Evolutionary conservation across 345 rosid species (phyloP).

Genomic region (Crucihimalaya himalaica): DNA sequence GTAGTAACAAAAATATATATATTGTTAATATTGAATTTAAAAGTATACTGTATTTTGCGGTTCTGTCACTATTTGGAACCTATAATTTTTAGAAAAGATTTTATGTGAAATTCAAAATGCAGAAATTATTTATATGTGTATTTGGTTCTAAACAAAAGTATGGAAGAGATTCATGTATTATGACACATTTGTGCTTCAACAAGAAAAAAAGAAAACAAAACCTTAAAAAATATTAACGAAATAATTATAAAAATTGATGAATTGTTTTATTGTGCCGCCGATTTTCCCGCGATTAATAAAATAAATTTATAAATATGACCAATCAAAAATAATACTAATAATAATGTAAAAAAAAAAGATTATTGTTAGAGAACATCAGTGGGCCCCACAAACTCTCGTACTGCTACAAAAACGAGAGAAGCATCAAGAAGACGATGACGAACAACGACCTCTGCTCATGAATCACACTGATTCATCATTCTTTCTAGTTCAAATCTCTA

Average conservation of each 20-base stretch:
- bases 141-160: neutral
- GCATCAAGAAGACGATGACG: conserved; percentile 23
- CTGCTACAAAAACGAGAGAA: conserved; percentile 40
- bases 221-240: neutral
- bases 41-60: too few species aligned
- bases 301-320: neutral
- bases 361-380: neutral
- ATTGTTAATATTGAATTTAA: too few species aligned
- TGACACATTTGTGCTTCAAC: conserved; percentile 31
- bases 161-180: conserved; percentile 30
- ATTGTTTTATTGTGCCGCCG: conserved; percentile 40
- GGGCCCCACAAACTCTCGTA: conserved; percentile 32
- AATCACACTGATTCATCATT: neutral
- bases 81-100: too few species aligned
- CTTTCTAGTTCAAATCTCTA: neutral
- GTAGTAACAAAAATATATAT: too few species aligned
- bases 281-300: conserved; percentile 27
- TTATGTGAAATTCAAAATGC: too few species aligned
- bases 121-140: too few species aligned
- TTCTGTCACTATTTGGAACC: too few species aligned
- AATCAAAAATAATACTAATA: conserved; percentile 1
- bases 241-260: conserved; percentile 11
- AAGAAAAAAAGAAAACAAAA: conserved; percentile 17
- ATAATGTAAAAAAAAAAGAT: neutral
- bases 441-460: conserved; percentile 27